phyloP scores from a whole-genome alignment of 2,329 filamentous ascomycete genomes.

The Colletotrichum sp. region DNA sequence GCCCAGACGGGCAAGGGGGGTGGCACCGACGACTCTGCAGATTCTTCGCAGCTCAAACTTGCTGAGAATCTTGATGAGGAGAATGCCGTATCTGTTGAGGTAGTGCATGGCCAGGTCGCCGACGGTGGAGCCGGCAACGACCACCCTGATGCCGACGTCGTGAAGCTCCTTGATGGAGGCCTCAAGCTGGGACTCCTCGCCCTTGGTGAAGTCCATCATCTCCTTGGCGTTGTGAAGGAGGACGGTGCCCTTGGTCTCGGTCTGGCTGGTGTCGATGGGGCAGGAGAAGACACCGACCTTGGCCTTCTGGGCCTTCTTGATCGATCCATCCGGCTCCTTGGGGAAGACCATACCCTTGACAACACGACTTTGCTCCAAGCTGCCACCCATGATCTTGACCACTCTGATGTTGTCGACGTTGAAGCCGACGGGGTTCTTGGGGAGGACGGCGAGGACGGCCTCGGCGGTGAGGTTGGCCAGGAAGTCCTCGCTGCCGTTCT shows the following conservation, averaged over 20 bases:
- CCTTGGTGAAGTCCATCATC: constrained; percentile 98
- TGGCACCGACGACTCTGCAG: constrained; percentile 95
- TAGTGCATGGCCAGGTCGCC: constrained; percentile 94
- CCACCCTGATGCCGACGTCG: constrained; percentile 89
- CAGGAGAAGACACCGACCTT: constrained; percentile 98
- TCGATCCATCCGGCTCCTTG: constrained; percentile 86
- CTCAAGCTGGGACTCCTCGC: constrained; percentile 93
- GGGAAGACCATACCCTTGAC: constrained; percentile 99
- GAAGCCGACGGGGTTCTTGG: constrained; percentile 95
- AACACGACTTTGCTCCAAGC: constrained; percentile 90
- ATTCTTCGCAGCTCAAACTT: constrained; percentile 96
- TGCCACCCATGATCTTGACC: constrained; percentile 99
- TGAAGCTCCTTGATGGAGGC: constrained; percentile 91
- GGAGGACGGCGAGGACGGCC: constrained; percentile 82
- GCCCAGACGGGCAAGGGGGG: constrained; percentile 91
- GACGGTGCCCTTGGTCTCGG: constrained; percentile 98
- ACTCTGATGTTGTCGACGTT: constrained; percentile 99
- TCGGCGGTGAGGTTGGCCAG: constrained; percentile 88
- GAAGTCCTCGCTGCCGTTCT: constrained; percentile 90
- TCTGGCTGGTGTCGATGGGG: constrained; percentile 93
- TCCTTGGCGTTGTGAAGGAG: constrained; percentile 96
- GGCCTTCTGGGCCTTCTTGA: constrained; percentile 91
- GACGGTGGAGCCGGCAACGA: constrained; percentile 90
- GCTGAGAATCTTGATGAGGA: constrained; percentile 95
- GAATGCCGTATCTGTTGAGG: constrained; percentile 94